Percentiles rank a stretch among this genome's conserved stretches.
phyloP scores from a whole-genome alignment of 139 green algal genomes.

The Volvox africanus region DNA sequence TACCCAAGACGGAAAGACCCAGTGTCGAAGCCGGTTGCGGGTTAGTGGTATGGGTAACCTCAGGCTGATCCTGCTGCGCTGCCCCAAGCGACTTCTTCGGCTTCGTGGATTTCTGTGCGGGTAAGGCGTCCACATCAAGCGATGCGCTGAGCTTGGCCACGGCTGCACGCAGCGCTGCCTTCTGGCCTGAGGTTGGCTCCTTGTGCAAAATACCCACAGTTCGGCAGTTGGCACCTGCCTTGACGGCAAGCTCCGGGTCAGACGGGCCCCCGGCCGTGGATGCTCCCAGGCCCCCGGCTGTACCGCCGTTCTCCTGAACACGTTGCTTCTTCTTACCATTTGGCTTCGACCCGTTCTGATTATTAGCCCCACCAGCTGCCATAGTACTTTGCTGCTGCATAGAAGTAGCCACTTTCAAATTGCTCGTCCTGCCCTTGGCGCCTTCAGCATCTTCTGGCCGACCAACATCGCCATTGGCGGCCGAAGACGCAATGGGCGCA shows the following conservation, averaged over 20 bases:
- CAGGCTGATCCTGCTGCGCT: neutral
- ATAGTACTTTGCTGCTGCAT: neutral
- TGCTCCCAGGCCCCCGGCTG: neutral
- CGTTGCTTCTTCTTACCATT: too few species aligned
- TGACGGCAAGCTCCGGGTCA: neutral
- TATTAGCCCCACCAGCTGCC: neutral
- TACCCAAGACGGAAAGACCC: slow-evolving; percentile 5
- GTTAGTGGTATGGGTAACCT: neutral
- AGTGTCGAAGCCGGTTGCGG: too few species aligned
- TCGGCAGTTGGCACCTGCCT: neutral
- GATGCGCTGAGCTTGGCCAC: neutral
- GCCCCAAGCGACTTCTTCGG: neutral
- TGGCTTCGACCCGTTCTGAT: neutral
- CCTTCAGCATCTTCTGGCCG: neutral
- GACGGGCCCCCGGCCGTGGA: neutral
- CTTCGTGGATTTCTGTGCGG: neutral
- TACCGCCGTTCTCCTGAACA: neutral
- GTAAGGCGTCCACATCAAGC: neutral
- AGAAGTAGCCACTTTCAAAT: neutral
- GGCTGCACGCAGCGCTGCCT: slow-evolving; percentile 28
- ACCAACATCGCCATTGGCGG: neutral
- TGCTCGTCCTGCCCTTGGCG: slow-evolving; percentile 4
- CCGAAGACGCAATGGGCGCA: neutral
- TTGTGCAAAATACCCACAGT: neutral
- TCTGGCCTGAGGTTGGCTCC: slow-evolving; percentile 40